phyloP scores from a whole-genome alignment of 1,139 yeast species.

The Candida anutae region DNA sequence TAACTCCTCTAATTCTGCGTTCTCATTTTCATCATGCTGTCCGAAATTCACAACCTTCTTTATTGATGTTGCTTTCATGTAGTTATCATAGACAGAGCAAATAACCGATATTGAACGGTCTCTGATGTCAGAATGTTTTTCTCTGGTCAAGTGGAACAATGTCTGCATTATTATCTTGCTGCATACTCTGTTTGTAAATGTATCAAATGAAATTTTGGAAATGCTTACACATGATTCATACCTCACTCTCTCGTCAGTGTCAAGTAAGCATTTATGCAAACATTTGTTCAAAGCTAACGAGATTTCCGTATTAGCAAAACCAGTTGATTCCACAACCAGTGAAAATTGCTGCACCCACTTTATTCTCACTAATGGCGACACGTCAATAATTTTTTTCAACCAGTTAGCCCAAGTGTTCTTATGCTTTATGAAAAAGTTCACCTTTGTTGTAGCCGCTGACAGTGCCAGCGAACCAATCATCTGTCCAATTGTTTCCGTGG shows the following conservation, averaged over 20 bases:
- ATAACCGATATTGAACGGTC: constrained; percentile 49
- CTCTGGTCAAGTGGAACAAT: constrained; percentile 59
- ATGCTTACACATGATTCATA: constrained; percentile 49
- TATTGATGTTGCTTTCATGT: constrained; percentile 10
- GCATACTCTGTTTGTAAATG: constrained; percentile 37
- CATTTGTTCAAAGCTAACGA: constrained; percentile 48
- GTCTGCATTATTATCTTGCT: constrained; percentile 43
- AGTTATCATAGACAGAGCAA: constrained; percentile 45
- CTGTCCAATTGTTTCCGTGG: constrained; percentile 67
- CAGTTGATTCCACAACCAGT: constrained; percentile 19
- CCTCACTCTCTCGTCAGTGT: constrained; percentile 70
- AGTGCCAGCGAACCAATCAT: constrained; percentile 41
- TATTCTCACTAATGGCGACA: constrained; percentile 54
- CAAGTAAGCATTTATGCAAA: constrained; percentile 61
- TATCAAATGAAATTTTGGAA: constrained; percentile 28
- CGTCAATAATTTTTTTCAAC: constrained; percentile 67
- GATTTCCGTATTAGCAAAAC: constrained; percentile 41
- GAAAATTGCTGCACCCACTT: constrained; percentile 61
- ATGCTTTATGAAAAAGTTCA: constrained; percentile 55
- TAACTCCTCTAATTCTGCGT: constrained; percentile 31
- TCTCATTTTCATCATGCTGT: constrained; percentile 16
- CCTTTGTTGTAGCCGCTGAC: constrained; percentile 17
- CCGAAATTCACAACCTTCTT: constrained; percentile 24
- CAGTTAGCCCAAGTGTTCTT: constrained; percentile 60
- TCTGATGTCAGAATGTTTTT: constrained; percentile 61